Evolutionary conservation across 495 filamentous ascomycete genomes (phyloP).

Genomic region (Trichodelitschia bisporula): DNA sequence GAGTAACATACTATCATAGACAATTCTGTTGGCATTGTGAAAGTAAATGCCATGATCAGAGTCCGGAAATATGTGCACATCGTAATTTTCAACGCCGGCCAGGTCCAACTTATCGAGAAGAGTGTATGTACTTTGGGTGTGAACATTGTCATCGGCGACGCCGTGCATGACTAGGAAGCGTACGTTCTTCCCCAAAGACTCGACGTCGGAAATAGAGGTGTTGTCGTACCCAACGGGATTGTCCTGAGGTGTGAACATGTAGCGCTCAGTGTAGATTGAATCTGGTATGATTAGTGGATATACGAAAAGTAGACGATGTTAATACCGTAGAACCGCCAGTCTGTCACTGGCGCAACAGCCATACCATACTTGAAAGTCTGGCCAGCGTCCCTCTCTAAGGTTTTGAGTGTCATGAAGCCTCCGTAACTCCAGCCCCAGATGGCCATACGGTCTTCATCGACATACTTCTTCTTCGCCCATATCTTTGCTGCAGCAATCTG

Average conservation of each 20-base stretch:
- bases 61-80: slow-evolving; percentile 89
- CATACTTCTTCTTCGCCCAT: slow-evolving; percentile 61
- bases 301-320: too few species aligned
- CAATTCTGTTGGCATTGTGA: slow-evolving; percentile 77
- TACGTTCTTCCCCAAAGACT: slow-evolving; percentile 43
- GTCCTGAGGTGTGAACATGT: slow-evolving; percentile 77
- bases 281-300: too few species aligned
- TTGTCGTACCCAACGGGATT: slow-evolving; percentile 57
- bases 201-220: slow-evolving; percentile 44
- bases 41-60: slow-evolving; percentile 90
- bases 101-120: slow-evolving; percentile 74
- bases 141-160: slow-evolving; percentile 85
- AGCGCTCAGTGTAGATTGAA: slow-evolving; percentile 85
- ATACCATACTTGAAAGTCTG: slow-evolving; percentile 86
- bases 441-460: slow-evolving; percentile 56
- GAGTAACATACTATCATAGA: slow-evolving; percentile 65
- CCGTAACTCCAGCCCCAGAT: slow-evolving; percentile 99
- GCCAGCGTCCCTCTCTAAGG: slow-evolving; percentile 72
- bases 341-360: slow-evolving; percentile 92
- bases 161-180: slow-evolving; percentile 91
- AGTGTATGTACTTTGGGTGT: slow-evolving; percentile 75
- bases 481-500: slow-evolving; percentile 80
- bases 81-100: slow-evolving; percentile 72
- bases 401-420: slow-evolving; percentile 93
- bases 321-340: slow-evolving; percentile 78